Evolutionary conservation across 2,329 filamentous ascomycete species (phyloP), one percentile per base, ranked within the genome.

Genomic region (Aspergillus sp.): DNA sequence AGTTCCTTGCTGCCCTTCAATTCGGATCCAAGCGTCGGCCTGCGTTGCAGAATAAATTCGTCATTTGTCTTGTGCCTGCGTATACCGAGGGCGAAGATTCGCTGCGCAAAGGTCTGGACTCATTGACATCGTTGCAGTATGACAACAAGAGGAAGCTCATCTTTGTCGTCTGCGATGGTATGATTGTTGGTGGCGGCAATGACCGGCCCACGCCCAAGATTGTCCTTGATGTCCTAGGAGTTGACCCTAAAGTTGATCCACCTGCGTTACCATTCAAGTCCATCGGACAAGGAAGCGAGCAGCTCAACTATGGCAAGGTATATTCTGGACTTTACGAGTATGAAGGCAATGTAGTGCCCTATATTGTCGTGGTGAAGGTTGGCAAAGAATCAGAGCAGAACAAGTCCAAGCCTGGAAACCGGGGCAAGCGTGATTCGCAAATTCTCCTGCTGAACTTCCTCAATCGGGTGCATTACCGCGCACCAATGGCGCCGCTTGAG

Each of bases 61-160:
- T 98, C 58, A 97, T 98, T 56, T 97, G 93, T 69, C 89, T 96
- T 67, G 89, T 98, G 30, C 93, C 93, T 7, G 93, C 93, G 4
- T 98, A 98, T 63, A 98, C 93, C 0, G 93, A 98, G 73, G 93
- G 89, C 58, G 93, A 98, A 74, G 93, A 98, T 59, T 91, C 90
- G 3, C 74, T 98, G 6, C 79, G 93, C 46, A 94, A 95, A 63
- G 91, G 89, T 44, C 77, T 98, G 2, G 93, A 98, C 65, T 97
- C 93, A 1, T 77, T 97, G 49, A 96, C 93, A 10, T 88, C 90
- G 8, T 78, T 98, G 10, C 85, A 94, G 57, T 98, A 98, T 59
- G 93, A 98, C 70, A 96, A 98, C 71, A 98, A 98, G 75, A 80
- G 93, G 53, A 98, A 98, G 72, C 80, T 98, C 28, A 91, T 98